Base-by-base conservation (phyloP, 768 basidiomycete species). In the Lyophyllum semitale region DNA sequence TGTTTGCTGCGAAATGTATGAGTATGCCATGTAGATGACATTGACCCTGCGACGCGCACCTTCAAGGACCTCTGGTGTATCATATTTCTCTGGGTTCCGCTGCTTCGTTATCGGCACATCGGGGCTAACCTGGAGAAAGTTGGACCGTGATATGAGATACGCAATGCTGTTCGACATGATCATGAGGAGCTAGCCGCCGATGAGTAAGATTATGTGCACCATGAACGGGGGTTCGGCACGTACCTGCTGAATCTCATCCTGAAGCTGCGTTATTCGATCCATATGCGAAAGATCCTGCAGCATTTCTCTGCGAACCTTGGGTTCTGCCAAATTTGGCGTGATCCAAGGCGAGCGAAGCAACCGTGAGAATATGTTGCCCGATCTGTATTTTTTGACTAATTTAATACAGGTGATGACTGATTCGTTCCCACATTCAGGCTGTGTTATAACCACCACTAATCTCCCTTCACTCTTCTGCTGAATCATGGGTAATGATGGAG, bases 261-360 rank as follows among this genome's bases (percentile, higher is more conserved):
- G 93, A 51, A 95, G 85, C 71, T 95, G 94, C 9, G 94, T 95
- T 71, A 95, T 91, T 74, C 93, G 88, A 80, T 95, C 93, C 94
- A 95, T 95, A 78, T 91, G 86, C 71, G 90, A 84, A 70, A 93
- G 74, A 84, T 92, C 90, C 81, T 91, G 87, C 82, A 93, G 90
- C 90, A 93, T 93, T 77, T 76, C 89, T 83, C 84, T 84, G 84
- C 73, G 59, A 61, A 58, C 27, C 30, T 17, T 3, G 33, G 22
- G 30, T 29, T 55, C 32, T 18, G 17, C 1, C 13, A 40, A 25
- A 25, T 27, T 40, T 26, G 33, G 15, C 33, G 33, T 38, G n/a
- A 18, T 6, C 17, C 37, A 38, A 15, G n/a, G 11, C 17, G 37
- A 38, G 15, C 37, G 37, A 38, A 6, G 37, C 17, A 18, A 18